Percentiles rank a stretch among this genome's conserved stretches.
phyloP scores from a whole-genome alignment of 331 rosid species.

The Quercus phellos region DNA sequence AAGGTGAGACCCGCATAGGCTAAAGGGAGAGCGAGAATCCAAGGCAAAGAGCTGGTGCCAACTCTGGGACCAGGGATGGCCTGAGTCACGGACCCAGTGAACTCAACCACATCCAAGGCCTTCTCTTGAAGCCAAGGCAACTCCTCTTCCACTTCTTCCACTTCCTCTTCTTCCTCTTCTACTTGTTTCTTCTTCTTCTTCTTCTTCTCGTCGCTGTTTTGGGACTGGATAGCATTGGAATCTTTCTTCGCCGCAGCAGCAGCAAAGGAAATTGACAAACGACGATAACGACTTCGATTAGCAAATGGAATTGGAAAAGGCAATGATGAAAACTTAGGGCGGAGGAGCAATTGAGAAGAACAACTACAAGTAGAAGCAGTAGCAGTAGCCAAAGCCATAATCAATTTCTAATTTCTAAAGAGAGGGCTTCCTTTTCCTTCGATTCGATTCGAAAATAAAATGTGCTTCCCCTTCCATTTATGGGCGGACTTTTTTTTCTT shows the following conservation, averaged over 20 bases:
- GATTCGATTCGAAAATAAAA: too few species aligned
- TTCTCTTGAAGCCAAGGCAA: constrained; percentile 96
- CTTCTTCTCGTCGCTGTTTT: background rate
- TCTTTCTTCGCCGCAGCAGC: constrained; percentile 26
- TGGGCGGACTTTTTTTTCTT: too few species aligned
- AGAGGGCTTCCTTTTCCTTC: too few species aligned
- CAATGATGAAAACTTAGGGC: background rate
- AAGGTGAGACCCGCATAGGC: constrained; percentile 67
- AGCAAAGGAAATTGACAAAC: background rate
- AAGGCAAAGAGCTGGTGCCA: constrained; percentile 77
- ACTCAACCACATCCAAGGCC: constrained; percentile 88
- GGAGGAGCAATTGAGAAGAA: constrained; percentile 29
- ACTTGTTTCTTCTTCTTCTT: background rate
- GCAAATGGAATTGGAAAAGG: background rate
- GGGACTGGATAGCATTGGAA: constrained; percentile 16
- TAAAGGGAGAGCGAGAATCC: constrained; percentile 88
- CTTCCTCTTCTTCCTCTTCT: constrained; percentile 23
- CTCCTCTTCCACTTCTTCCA: constrained; percentile 79
- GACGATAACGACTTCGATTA: background rate
- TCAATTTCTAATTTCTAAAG: too few species aligned
- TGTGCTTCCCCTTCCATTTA: too few species aligned
- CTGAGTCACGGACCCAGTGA: constrained; percentile 87
- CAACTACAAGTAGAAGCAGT: constrained; percentile 17
- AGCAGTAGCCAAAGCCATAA: constrained; percentile 27
- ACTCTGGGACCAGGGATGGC: constrained; percentile 93